A percentile compares a stretch with the other conserved stretches of the same genome.
These are phyloP conservation scores for Eremothecium sinecaudum DNA, from an alignment of 1,139 yeast species.

Conservation along the genomic window DNA sequence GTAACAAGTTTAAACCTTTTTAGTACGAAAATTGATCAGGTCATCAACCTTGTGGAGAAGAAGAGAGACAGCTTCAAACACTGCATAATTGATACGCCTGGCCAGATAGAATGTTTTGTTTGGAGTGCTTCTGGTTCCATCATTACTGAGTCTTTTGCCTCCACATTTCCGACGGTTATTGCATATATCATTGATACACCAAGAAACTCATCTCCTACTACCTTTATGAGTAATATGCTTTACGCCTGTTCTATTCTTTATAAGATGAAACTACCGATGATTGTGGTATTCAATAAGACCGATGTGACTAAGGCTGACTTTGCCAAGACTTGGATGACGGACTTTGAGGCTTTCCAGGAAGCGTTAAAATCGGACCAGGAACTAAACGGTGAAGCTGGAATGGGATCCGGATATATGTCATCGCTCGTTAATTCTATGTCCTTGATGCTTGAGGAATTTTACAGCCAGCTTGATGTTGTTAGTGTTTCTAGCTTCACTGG, in stretches of 20 bases:
- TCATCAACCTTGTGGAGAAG: slow-evolving; percentile 74
- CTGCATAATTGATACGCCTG: slow-evolving; percentile 93
- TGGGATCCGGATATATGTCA: slow-evolving; percentile 88
- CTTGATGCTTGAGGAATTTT: slow-evolving; percentile 91
- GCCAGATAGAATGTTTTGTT: slow-evolving; percentile 95
- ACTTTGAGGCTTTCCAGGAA: slow-evolving; percentile 81
- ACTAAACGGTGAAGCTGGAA: slow-evolving; percentile 51
- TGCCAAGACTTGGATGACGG: slow-evolving; percentile 96
- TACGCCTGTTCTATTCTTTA: slow-evolving; percentile 95
- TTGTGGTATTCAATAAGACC: slow-evolving; percentile 89
- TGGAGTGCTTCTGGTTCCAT: slow-evolving; percentile 97
- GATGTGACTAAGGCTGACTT: slow-evolving; percentile 78
- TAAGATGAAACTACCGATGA: slow-evolving; percentile 95
- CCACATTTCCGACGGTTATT: slow-evolving; percentile 88
- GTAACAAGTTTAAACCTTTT: slow-evolving; percentile 89
- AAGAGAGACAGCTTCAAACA: slow-evolving; percentile 56
- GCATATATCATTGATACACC: slow-evolving; percentile 97
- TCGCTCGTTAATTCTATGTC: slow-evolving; percentile 92
- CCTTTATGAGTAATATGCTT: slow-evolving; percentile 96
- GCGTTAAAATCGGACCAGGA: slow-evolving; percentile 60
- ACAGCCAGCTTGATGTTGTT: slow-evolving; percentile 84
- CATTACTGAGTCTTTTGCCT: slow-evolving; percentile 93
- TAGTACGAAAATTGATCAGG: slow-evolving; percentile 94
- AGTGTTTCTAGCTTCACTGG: slow-evolving; percentile 91
- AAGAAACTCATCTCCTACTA: slow-evolving; percentile 84